These are phyloP conservation scores for Blastocystis sp. DNA, from an alignment of 352 stramenopile species.

Conservation along the genomic window DNA sequence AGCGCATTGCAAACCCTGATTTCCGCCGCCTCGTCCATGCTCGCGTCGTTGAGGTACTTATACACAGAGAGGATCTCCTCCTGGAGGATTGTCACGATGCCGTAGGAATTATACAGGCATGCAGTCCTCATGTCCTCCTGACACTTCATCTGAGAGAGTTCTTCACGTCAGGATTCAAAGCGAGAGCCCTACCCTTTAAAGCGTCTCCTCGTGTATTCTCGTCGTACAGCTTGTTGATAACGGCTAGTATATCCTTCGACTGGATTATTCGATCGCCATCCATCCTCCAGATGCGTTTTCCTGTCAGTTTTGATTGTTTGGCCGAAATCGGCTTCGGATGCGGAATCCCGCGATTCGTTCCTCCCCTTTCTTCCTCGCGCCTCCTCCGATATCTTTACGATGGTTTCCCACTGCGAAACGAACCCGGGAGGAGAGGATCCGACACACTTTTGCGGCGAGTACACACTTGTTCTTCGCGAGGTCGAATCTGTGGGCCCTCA, in stretches of 20 bases:
- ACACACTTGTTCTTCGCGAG: too few species aligned
- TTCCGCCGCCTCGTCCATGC: constrained; percentile 14
- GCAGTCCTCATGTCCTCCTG: not conserved
- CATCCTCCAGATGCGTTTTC: not conserved
- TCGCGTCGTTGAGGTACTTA: constrained; percentile 38
- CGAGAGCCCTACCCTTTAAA: constrained; percentile 5
- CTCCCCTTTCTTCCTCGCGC: not conserved
- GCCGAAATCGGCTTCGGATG: not conserved
- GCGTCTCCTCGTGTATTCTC: constrained; percentile 45
- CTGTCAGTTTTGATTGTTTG: not conserved
- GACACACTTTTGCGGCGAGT: too few species aligned
- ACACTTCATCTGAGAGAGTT: constrained; percentile 54
- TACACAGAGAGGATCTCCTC: constrained; percentile 43
- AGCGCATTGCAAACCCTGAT: constrained; percentile 49
- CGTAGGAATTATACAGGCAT: constrained; percentile 64
- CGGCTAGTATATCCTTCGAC: constrained; percentile 20
- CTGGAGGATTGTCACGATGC: constrained; percentile 67
- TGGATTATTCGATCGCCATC: not conserved
- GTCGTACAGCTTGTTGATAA: constrained; percentile 54
- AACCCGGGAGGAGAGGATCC: too few species aligned
- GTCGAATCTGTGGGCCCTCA: too few species aligned
- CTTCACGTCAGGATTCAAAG: not conserved
- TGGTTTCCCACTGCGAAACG: too few species aligned
- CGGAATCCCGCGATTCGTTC: not conserved
- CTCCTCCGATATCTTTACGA: too few species aligned